These are phyloP conservation scores for Hortaea werneckii DNA, from an alignment of 2,329 filamentous ascomycete species.

Conservation along the genomic window DNA sequence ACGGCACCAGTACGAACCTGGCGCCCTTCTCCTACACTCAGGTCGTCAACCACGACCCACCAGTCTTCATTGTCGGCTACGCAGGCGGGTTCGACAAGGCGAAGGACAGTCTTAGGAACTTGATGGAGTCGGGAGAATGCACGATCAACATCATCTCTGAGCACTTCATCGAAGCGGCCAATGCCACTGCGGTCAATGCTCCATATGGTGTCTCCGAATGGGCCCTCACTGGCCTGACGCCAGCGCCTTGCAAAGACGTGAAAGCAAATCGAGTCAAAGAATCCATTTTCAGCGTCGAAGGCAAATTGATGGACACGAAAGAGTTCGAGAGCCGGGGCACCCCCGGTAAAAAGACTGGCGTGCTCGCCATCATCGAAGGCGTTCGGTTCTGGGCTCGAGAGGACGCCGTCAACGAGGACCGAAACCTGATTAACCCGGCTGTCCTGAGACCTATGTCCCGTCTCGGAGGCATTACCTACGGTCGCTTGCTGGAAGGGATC, in stretches of 20 bases:
- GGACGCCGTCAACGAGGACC: slow-evolving; percentile 73
- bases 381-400: slow-evolving; percentile 81
- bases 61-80: slow-evolving; percentile 62
- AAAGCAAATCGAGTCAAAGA: slow-evolving; percentile 66
- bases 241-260: slow-evolving; percentile 55
- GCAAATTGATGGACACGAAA: slow-evolving; percentile 58
- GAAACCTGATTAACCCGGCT: slow-evolving; percentile 60
- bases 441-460: slow-evolving; percentile 68
- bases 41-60: slow-evolving; percentile 75
- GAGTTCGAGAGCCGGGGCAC: slow-evolving; percentile 67
- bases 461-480: slow-evolving; percentile 80
- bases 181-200: slow-evolving; percentile 66
- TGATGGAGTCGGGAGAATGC: slow-evolving; percentile 62
- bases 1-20: slow-evolving; percentile 62
- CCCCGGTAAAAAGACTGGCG: slow-evolving; percentile 65
- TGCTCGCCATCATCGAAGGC: slow-evolving; percentile 70
- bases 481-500: slow-evolving; percentile 55
- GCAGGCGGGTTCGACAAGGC: slow-evolving; percentile 46
- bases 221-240: slow-evolving; percentile 65
- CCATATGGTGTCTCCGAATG: slow-evolving; percentile 72
- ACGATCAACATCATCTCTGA: slow-evolving; percentile 77
- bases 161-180: slow-evolving; percentile 77
- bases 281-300: slow-evolving; percentile 74
- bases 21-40: slow-evolving; percentile 85
- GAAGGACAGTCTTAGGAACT: slow-evolving; percentile 72